phyloP scores from a whole-genome alignment of 257 asterid species.

The Rauvolfia tetraphylla region DNA sequence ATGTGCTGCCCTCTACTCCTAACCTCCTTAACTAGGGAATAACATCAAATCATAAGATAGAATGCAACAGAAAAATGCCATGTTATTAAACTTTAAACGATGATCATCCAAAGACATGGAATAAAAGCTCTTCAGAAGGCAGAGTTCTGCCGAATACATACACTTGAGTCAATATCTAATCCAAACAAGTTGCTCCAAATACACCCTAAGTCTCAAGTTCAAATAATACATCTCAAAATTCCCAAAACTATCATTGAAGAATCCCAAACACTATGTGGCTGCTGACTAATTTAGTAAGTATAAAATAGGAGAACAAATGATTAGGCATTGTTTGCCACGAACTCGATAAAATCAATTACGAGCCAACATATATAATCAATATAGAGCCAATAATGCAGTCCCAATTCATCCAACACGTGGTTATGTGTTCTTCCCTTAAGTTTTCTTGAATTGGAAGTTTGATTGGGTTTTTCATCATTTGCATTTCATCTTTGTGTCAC shows the following conservation, averaged over 20 bases:
- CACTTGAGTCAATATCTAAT: constrained; percentile 1
- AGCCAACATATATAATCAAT: constrained; percentile 25
- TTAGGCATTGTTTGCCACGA: constrained; percentile 43
- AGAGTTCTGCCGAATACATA: too few species aligned
- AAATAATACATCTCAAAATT: too few species aligned
- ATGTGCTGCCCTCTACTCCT: too few species aligned
- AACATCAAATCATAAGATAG: too few species aligned
- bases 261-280: too few species aligned
- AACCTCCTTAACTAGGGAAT: too few species aligned
- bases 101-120: neutral
- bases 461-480: constrained; percentile 3
- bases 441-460: constrained; percentile 37
- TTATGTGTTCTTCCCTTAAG: constrained; percentile 16
- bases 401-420: constrained; percentile 37
- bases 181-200: neutral
- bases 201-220: too few species aligned
- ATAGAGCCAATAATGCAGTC: constrained; percentile 29
- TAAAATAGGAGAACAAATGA: constrained; percentile 27
- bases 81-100: too few species aligned
- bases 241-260: too few species aligned
- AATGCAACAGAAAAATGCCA: too few species aligned
- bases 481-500: constrained; percentile 4
- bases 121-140: neutral
- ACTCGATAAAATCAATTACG: constrained; percentile 25
- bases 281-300: neutral